phyloP scores from a whole-genome alignment of 2,329 filamentous ascomycete species.

The Pleoardoris graminearum region DNA sequence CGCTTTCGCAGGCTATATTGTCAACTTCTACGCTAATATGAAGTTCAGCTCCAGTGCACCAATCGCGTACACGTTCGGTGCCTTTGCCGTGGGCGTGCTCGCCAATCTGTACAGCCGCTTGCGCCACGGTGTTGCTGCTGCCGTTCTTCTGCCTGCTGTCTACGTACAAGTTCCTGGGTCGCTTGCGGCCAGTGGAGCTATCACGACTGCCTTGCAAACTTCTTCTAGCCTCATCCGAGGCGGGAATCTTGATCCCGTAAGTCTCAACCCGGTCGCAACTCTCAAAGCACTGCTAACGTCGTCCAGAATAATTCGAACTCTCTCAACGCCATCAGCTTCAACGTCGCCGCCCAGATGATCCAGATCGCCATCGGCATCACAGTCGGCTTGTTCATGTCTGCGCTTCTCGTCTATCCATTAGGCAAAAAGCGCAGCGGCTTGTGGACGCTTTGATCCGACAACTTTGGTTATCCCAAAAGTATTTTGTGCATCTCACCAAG shows the following conservation, averaged over 20 bases:
- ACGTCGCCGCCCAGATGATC: constrained; percentile 53
- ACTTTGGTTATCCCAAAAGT: not conserved
- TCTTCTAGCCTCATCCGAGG: constrained; percentile 33
- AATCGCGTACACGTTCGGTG: constrained; percentile 75
- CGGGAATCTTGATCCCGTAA: constrained; percentile 21
- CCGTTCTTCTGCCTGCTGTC: constrained; percentile 37
- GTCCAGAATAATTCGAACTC: not conserved
- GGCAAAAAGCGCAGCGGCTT: constrained; percentile 51
- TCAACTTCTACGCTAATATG: constrained; percentile 73
- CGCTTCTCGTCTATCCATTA: constrained; percentile 54
- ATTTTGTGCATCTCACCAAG: not conserved
- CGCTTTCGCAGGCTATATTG: constrained; percentile 70
- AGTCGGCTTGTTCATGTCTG: constrained; percentile 54
- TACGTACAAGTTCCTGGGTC: constrained; percentile 41
- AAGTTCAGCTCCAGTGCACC: constrained; percentile 71
- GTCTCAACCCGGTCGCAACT: not conserved
- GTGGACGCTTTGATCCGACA: constrained; percentile 28
- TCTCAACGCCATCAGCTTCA: constrained; percentile 36
- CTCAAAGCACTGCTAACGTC: not conserved
- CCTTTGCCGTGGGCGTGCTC: constrained; percentile 73
- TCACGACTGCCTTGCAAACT: constrained; percentile 33
- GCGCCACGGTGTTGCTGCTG: constrained; percentile 54
- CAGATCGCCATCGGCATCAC: constrained; percentile 58
- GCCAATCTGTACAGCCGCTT: constrained; percentile 77
- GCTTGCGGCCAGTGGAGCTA: constrained; percentile 36